Conservation (phyloP, 2,329 filamentous ascomycete genomes). For the Trichoderma sp. region DNA sequence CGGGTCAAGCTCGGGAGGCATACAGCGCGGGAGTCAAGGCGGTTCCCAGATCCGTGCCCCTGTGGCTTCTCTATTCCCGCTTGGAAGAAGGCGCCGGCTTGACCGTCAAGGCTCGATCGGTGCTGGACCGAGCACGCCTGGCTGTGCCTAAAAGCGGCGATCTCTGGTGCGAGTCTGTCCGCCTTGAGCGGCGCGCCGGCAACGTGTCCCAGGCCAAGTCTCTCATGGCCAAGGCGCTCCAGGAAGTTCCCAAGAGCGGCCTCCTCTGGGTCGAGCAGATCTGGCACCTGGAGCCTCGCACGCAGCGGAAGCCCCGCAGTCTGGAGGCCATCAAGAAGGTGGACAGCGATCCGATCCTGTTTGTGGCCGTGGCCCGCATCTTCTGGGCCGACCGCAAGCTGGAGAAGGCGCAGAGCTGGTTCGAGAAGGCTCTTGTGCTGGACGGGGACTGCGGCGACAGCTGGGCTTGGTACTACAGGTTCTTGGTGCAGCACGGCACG, state of each 20-base stretch:
- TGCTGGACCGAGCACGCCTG: conserved; percentile 86
- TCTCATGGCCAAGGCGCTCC: conserved; percentile 88
- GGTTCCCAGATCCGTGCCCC: conserved; percentile 74
- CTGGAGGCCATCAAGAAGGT: conserved; percentile 96
- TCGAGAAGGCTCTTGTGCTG: conserved; percentile 87
- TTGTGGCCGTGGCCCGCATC: conserved; percentile 88
- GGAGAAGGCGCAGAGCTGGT: conserved; percentile 95
- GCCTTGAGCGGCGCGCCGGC: conserved; percentile 82
- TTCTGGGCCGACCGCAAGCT: conserved; percentile 93
- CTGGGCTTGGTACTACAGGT: conserved; percentile 99
- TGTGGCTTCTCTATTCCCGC: conserved; percentile 86
- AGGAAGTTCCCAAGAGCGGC: conserved; percentile 85
- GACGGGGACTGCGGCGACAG: conserved; percentile 86
- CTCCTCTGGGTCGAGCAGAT: conserved; percentile 92
- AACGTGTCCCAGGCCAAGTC: conserved; percentile 82
- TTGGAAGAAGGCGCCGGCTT: conserved; percentile 83
- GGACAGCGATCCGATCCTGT: conserved; percentile 84
- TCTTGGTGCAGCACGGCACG: conserved; percentile 86
- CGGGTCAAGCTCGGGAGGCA: conserved; percentile 82
- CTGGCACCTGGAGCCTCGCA: conserved; percentile 86
- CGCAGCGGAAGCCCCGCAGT: conserved; percentile 85
- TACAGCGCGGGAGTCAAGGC: conserved; percentile 86
- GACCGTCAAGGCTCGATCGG: conserved; percentile 86
- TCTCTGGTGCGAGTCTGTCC: conserved; percentile 90
- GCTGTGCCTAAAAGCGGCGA: conserved; percentile 80